Evolutionary conservation across 177 flowering plant species (phyloP).

Genomic region (Vitis hybrid): DNA sequence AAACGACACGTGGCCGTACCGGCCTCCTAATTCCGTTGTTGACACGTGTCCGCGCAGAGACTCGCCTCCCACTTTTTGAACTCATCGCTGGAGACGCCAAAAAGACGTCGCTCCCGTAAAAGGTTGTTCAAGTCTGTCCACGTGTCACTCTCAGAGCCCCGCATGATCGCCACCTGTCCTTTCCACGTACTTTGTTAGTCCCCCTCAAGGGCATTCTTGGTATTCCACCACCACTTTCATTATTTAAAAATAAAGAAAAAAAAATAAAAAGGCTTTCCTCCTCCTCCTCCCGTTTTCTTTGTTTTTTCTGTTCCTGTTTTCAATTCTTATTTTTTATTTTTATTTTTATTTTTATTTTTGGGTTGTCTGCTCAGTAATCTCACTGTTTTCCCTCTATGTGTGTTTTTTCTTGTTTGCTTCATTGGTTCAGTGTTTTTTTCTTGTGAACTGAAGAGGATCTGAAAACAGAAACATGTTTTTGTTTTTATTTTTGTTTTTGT

Average conservation of each 20-base stretch:
- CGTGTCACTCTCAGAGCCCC: constrained; percentile 33
- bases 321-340: neutral
- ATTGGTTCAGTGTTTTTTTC: neutral
- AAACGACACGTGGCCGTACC: constrained; percentile 7
- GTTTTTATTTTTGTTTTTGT: neutral
- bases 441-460: neutral
- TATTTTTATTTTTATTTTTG: neutral
- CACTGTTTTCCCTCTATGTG: neutral
- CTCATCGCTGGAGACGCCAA: constrained; percentile 12
- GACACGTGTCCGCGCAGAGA: constrained; percentile 16
- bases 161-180: constrained; percentile 36
- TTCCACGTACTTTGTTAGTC: constrained; percentile 12
- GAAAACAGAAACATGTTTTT: neutral
- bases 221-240: neutral
- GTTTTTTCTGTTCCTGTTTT: neutral
- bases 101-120: constrained; percentile 11
- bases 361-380: neutral
- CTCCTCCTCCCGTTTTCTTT: neutral
- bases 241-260: neutral
- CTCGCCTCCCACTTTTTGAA: neutral
- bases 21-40: neutral
- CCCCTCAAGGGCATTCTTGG: constrained; percentile 19
- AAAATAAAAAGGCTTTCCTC: neutral
- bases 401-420: neutral
- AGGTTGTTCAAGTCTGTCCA: constrained; percentile 6